Base-by-base conservation (phyloP, 768 basidiomycete species). In the Neoboletus brunneissimus region DNA sequence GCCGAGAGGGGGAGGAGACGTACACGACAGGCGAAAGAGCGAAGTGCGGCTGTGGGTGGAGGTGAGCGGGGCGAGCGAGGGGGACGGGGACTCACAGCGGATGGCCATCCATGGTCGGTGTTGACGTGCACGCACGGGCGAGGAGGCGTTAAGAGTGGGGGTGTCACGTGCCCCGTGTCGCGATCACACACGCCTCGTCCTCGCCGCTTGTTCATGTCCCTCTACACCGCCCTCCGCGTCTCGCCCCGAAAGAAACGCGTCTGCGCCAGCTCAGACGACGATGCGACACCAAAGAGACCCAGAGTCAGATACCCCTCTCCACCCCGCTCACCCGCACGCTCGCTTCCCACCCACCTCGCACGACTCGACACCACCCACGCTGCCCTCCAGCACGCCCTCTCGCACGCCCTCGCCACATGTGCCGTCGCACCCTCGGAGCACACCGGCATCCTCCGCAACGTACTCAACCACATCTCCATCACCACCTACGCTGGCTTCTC, bases 381-480 rank as follows among this genome's bases (percentile, higher is more conserved):
- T 23, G 82, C 85, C 13, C 75, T 93, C 46, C 89, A 92, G 61
- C 87, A 88, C 66, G 91, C 91, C 48, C 79, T 93, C 53, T 91
- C 91, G 3, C 89, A 91, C 73, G 89, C 89, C 10, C 81, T 94
- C 29, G 91, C 91, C 6, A 89, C 90, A 13, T 89, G 85, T 60
- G 89, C 89, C 31, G 81, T 88, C 32, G 85, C 91, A 13, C 91
- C 89, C 7, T 79, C 86, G 13, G 79, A 86, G 7, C 89, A 91
- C 64, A 88, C 86, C 2, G 89, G 89, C 41, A 75, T 86, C 58
- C 79, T 92, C 16, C 82, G 83, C 58, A 90, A 87, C 68, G 89
- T 93, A 22, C 77, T 93, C 46, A 92, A 89, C 63, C 85, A 91
- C 64, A 67, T 88, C 48, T 87, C 91, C 37, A 70, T 91, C 46